Base-by-base conservation (phyloP, 371 early-diverging fungal species). In the Mortierella sp. region DNA sequence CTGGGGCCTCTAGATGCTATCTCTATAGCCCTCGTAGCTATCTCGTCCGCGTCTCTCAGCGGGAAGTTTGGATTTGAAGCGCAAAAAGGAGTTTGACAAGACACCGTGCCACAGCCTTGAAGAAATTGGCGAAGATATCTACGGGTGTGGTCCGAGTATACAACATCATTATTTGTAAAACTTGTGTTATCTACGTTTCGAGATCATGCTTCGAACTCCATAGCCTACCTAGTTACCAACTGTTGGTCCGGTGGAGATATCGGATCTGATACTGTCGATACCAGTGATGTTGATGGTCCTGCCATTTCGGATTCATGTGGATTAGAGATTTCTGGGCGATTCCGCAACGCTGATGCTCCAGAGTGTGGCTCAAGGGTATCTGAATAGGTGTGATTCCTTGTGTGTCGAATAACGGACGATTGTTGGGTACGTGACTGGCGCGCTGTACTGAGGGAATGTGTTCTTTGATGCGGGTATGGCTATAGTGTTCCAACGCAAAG, bases 101-200 rank as follows among this genome's bases (percentile, higher is more conserved):
- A 36, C 1, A 13, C 15, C 3, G 47, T n/a, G 2, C 76, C 72
- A 43, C 81, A 81, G 28, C 81, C 81, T 19, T 81, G 68, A 19
- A 81, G 65, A 24, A 81, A 72, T 40, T 81, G 81, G 4, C 76
- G 75, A n/a, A 75, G 63, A 57, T 81, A 81, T 38, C 76, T 80
- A 50, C 21, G 15, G 5, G 21, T n/a, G 21, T 32, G 21, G 2
- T 59, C 15, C 16, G 19, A 16, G 36, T 22, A 6, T 33, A 13
- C 8, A 16, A 0, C 28, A 9, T 28, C 13, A 4, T 28, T 55
- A 7, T 10, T 28, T 55, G 19, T 7, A 3, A 50, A 0, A 50
- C 6, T 13, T 11, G 45, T 28, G 59, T 28, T 40, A 48, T 15
- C 19, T 36, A 45, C 45, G 5, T 16, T 4, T 4, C 38, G 45